phyloP scores from a whole-genome alignment of 352 stramenopile species.

The Globisporangium nagaii region DNA sequence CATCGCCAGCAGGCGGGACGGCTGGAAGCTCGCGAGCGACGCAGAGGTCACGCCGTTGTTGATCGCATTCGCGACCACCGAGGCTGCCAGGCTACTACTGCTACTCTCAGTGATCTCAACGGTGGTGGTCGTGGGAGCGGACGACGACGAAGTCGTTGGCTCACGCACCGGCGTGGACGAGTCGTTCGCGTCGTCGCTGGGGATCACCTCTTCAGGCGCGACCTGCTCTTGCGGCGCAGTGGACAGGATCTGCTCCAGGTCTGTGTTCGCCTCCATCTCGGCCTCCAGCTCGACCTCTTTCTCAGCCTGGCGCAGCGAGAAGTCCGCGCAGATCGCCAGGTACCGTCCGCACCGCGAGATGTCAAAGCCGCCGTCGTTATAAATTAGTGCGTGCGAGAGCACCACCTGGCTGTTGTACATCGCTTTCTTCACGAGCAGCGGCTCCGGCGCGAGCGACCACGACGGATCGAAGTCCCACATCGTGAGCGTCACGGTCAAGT shows the following conservation, averaged over 20 bases:
- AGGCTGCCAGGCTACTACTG: conserved; percentile 3
- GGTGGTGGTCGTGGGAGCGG: not conserved
- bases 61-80: conserved; percentile 5
- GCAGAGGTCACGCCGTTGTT: conserved; percentile 6
- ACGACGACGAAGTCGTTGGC: conserved; percentile 14
- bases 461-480: conserved; percentile 93
- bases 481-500: conserved; percentile 91
- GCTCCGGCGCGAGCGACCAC: conserved; percentile 69
- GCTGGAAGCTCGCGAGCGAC: conserved; percentile 8
- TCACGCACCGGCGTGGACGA: conserved; percentile 40
- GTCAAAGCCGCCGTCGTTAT: conserved; percentile 98
- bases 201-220: conserved; percentile 36
- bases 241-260: conserved; percentile 70
- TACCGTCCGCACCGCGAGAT: conserved; percentile 93
- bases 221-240: conserved; percentile 53
- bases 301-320: conserved; percentile 87
- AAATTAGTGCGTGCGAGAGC: conserved; percentile 92
- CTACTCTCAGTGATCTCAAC: conserved; percentile 1
- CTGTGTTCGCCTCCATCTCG: conserved; percentile 62
- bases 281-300: conserved; percentile 79
- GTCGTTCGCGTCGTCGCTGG: conserved; percentile 63
- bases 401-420: conserved; percentile 83
- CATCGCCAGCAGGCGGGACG: conserved; percentile 11
- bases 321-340: conserved; percentile 94
- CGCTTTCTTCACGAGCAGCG: conserved; percentile 67